Evolutionary conservation across 73 alveolate genomes (phyloP).

Genomic region (Blepharisma stoltei): DNA sequence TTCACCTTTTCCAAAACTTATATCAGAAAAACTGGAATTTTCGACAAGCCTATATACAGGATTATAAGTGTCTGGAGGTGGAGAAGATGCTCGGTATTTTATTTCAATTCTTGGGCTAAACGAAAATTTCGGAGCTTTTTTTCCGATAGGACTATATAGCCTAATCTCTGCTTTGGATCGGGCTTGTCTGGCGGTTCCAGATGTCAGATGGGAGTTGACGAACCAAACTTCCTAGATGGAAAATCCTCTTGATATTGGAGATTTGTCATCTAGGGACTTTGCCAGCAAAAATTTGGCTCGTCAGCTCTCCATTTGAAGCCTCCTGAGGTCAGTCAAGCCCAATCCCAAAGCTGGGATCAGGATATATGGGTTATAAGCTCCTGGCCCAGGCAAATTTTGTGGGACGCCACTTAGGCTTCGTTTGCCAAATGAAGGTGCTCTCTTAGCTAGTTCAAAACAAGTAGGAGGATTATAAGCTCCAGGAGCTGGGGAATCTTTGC

Average conservation of each 20-base stretch:
- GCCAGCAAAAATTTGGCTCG: no score
- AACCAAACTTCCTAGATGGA: no score
- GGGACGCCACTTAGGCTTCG: background rate
- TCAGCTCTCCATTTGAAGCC: no score
- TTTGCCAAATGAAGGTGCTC: background rate
- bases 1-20: background rate
- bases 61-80: background rate
- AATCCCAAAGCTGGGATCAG: no score
- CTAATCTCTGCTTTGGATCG: no score
- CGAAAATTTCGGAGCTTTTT: conserved; percentile 2
- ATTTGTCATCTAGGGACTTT: no score
- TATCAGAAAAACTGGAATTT: background rate
- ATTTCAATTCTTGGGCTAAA: background rate
- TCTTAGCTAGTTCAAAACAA: background rate
- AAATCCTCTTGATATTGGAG: no score
- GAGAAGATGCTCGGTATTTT: background rate
- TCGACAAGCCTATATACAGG: background rate
- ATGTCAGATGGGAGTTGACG: no score
- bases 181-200: no score
- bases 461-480: background rate
- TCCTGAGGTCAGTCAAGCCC: no score
- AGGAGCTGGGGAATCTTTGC: conserved; percentile 9
- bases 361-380: background rate
- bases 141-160: background rate
- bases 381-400: background rate